Conservation (phyloP, 1,284 basidiomycete genomes). For the Trichosporon ovoides region DNA sequence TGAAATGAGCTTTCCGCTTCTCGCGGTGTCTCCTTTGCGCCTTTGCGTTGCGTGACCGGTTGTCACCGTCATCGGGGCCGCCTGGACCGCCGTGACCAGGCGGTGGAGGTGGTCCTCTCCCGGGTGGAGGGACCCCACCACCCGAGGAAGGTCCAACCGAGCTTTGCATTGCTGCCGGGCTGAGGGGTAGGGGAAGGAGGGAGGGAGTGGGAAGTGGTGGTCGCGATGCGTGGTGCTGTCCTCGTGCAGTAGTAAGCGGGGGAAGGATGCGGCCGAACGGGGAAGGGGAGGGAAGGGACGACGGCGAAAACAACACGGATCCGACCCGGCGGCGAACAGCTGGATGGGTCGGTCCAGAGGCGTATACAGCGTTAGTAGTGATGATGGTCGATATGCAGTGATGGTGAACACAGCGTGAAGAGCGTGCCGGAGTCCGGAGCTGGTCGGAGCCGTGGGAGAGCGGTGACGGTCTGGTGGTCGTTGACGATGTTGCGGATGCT, state of each 20-base stretch:
- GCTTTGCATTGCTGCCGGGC: constrained; percentile 2
- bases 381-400: constrained; percentile 4
- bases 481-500: neutral
- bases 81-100: constrained; percentile 1
- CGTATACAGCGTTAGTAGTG: constrained; percentile 19
- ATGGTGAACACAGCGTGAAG: neutral
- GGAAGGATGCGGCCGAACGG: constrained; percentile 1
- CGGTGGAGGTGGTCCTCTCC: constrained; percentile 5
- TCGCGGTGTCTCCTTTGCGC: constrained; percentile 85
- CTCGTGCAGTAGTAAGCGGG: neutral
- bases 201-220: neutral
- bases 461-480: neutral
- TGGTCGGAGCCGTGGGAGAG: too few species aligned
- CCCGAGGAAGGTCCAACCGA: constrained; percentile 4
- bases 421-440: too few species aligned
- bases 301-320: neutral
- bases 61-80: constrained; percentile 38
- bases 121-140: constrained; percentile 4
- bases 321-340: constrained; percentile 2
- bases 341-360: constrained; percentile 37
- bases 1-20: constrained; percentile 87
- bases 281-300: neutral
- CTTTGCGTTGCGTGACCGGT: constrained; percentile 64
- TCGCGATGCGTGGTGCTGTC: neutral
- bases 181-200: constrained; percentile 2